Evolutionary conservation across 371 early-diverging fungal species (phyloP).

Genomic region (Thermomucor indicae-seudaticae): DNA sequence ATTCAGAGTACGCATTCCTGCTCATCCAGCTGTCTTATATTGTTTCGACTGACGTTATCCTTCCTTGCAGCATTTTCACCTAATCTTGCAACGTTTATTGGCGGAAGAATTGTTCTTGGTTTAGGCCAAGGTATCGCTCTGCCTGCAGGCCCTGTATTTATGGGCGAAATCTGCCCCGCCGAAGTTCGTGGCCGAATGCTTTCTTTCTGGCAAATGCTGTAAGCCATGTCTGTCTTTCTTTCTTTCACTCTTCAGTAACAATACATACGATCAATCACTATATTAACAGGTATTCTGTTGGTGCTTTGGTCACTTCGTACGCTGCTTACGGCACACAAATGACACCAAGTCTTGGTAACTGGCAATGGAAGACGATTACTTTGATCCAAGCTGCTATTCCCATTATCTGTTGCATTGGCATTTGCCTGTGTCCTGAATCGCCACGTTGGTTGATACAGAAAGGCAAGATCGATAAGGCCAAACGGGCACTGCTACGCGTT

Average conservation of each 20-base stretch:
- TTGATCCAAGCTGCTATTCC: conserved; percentile 19
- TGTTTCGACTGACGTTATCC: background rate
- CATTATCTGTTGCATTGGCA: conserved; percentile 7
- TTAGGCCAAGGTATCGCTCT: conserved; percentile 23
- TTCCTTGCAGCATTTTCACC: conserved; percentile 14
- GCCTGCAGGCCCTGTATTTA: conserved; percentile 23
- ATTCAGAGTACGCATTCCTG: conserved; percentile 11
- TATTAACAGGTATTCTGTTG: conserved; percentile 15
- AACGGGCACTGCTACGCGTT: conserved; percentile 12
- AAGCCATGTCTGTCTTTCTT: background rate
- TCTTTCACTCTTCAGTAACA: background rate
- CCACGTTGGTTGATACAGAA: conserved; percentile 22
- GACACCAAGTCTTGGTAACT: conserved; percentile 7
- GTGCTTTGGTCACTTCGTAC: conserved; percentile 23
- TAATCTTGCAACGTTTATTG: conserved; percentile 23
- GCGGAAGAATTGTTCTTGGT: conserved; percentile 22
- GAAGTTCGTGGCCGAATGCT: conserved; percentile 28
- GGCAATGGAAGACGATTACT: conserved; percentile 24
- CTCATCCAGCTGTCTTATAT: background rate
- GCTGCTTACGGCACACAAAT: conserved; percentile 12
- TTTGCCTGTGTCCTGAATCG: conserved; percentile 21
- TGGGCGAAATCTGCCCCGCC: conserved; percentile 20
- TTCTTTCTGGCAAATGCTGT: conserved; percentile 29
- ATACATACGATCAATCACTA: background rate
- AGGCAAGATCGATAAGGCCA: conserved; percentile 17